A percentile compares a stretch with the other conserved stretches of the same genome.
These are phyloP conservation scores for Sanghuangporus baumii DNA, from an alignment of 1,284 basidiomycete species.

Conservation along the genomic window DNA sequence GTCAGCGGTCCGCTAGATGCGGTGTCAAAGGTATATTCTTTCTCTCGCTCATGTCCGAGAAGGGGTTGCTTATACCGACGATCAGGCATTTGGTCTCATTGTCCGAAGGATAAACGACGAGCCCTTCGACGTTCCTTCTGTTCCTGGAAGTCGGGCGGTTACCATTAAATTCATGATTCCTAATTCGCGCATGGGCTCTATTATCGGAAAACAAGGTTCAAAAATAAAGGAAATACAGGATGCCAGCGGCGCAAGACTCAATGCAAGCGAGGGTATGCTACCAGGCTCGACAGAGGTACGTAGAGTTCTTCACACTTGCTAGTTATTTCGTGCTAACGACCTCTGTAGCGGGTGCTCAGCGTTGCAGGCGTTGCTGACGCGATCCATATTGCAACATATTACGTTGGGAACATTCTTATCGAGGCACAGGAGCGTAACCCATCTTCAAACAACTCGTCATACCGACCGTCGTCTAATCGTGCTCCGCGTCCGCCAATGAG, in stretches of 20 bases:
- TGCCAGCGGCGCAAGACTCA: conserved; percentile 92
- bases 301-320: conserved; percentile 7
- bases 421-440: conserved; percentile 90
- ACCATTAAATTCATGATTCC: conserved; percentile 99
- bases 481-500: conserved; percentile 41
- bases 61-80: conserved; percentile 13
- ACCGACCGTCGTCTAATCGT: conserved; percentile 46
- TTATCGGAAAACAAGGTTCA: conserved; percentile 95
- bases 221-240: conserved; percentile 99
- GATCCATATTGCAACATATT: conserved; percentile 99
- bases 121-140: conserved; percentile 95
- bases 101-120: conserved; percentile 99
- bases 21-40: conserved; percentile 80
- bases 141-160: conserved; percentile 95
- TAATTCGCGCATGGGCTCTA: conserved; percentile 98
- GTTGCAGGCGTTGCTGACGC: conserved; percentile 99
- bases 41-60: conserved; percentile 12
- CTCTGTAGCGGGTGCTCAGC: conserved; percentile 80
- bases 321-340: conserved; percentile 16
- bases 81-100: conserved; percentile 95
- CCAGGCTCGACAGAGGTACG: conserved; percentile 95
- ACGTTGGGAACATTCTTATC: conserved; percentile 95
- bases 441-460: conserved; percentile 52
- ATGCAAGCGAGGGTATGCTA: conserved; percentile 97
- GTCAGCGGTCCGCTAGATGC: conserved; percentile 97